Percentiles rank a stretch among this genome's conserved stretches.
These are phyloP conservation scores for Otatea glauca DNA, from an alignment of 176 grass and related monocot genomes.

Conservation along the genomic window DNA sequence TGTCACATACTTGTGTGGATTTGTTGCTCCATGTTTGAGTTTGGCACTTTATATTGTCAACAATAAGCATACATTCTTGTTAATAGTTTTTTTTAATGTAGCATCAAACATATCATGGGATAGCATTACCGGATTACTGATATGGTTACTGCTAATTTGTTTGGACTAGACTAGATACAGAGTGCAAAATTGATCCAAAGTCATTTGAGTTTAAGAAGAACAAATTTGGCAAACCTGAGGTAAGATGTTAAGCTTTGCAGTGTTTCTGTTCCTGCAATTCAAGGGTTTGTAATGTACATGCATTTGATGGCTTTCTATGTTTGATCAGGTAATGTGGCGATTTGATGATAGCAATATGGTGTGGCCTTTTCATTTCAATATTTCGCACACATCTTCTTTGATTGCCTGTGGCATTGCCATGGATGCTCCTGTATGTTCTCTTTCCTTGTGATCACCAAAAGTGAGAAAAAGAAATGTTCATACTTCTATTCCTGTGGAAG, in stretches of 20 bases:
- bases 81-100: not conserved
- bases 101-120: conserved; percentile 22
- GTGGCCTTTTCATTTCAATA: conserved; percentile 83
- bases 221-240: conserved; percentile 95
- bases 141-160: conserved; percentile 50
- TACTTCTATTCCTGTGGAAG: conserved; percentile 26
- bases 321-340: conserved; percentile 69
- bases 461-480: not conserved
- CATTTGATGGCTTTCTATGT: conserved; percentile 43
- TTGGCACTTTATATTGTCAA: conserved; percentile 17
- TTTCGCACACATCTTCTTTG: conserved; percentile 92
- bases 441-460: conserved; percentile 21
- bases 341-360: conserved; percentile 43
- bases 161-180: conserved; percentile 86
- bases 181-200: conserved; percentile 69
- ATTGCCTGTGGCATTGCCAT: conserved; percentile 83
- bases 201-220: conserved; percentile 89
- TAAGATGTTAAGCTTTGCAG: conserved; percentile 38
- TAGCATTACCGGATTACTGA: conserved; percentile 36
- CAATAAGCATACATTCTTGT: not conserved
- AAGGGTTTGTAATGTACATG: conserved; percentile 11
- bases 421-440: conserved; percentile 60
- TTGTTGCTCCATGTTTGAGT: conserved; percentile 8
- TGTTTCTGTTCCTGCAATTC: conserved; percentile 9
- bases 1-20: not conserved